phyloP scores from a whole-genome alignment of 1,284 basidiomycete species.

The Prillingera fragicola region DNA sequence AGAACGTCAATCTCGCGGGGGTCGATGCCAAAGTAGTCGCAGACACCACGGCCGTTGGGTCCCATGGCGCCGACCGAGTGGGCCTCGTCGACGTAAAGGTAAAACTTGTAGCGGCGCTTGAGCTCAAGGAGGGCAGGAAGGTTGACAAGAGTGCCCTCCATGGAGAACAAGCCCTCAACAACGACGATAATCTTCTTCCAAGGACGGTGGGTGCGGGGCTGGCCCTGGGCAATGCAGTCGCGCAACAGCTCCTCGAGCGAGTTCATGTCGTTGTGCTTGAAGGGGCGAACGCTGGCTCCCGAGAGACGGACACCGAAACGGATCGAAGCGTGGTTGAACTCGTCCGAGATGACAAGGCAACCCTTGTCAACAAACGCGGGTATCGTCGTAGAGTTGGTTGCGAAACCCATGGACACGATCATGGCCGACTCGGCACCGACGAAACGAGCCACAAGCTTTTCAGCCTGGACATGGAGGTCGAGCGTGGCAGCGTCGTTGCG shows the following conservation, averaged over 20 bases:
- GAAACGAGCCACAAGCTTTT: slow-evolving; percentile 84
- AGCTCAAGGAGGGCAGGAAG: slow-evolving; percentile 77
- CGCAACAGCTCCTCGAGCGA: slow-evolving; percentile 73
- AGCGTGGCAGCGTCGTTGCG: slow-evolving; percentile 77
- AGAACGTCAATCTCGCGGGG: slow-evolving; percentile 81
- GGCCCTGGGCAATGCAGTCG: slow-evolving; percentile 93
- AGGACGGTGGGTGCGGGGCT: slow-evolving; percentile 92
- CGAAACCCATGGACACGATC: slow-evolving; percentile 94
- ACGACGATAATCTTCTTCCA: slow-evolving; percentile 98
- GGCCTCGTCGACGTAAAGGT: slow-evolving; percentile 93
- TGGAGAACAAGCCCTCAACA: slow-evolving; percentile 94
- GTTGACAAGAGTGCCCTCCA: slow-evolving; percentile 93
- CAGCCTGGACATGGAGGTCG: slow-evolving; percentile 75
- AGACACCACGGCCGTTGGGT: slow-evolving; percentile 86
- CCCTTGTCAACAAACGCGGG: slow-evolving; percentile 88
- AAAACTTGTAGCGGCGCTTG: slow-evolving; percentile 98
- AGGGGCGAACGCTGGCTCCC: slow-evolving; percentile 84
- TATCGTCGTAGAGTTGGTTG: slow-evolving; percentile 93
- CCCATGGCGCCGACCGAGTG: slow-evolving; percentile 96
- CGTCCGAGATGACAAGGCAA: slow-evolving; percentile 93
- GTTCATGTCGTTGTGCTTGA: slow-evolving; percentile 95
- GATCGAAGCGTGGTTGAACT: slow-evolving; percentile 94
- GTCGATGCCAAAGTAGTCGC: slow-evolving; percentile 87
- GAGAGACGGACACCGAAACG: slow-evolving; percentile 86
- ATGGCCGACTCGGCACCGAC: slow-evolving; percentile 83